A percentile compares a stretch with the other conserved stretches of the same genome.
Evolutionary conservation across 2,329 filamentous ascomycete genomes (phyloP).

Genomic region (Epichloe baconii): DNA sequence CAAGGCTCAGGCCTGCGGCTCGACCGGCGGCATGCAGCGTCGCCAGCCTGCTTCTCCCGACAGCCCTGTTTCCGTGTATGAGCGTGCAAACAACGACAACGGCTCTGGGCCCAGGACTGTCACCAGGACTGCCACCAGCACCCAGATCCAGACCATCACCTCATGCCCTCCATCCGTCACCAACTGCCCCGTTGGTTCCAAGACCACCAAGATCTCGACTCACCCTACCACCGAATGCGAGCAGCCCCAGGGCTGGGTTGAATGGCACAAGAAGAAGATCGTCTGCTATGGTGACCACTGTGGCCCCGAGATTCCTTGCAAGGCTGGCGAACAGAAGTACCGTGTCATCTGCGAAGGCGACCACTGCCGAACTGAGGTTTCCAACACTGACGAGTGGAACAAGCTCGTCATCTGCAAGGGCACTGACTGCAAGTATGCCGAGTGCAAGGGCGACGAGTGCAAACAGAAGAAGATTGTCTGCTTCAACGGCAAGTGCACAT

Average conservation of each 20-base stretch:
- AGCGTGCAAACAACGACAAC: background rate
- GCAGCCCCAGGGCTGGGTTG: slow-evolving; percentile 2
- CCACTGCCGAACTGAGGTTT: slow-evolving; percentile 15
- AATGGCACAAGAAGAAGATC: slow-evolving; percentile 19
- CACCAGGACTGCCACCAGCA: slow-evolving; percentile 16
- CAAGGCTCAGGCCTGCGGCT: slow-evolving; percentile 14
- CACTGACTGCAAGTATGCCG: slow-evolving; percentile 16
- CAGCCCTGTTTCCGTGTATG: slow-evolving; percentile 3
- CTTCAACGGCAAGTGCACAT: slow-evolving; percentile 17
- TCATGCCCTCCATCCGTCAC: slow-evolving; percentile 13
- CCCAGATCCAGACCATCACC: slow-evolving; percentile 17
- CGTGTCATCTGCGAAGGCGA: slow-evolving; percentile 20
- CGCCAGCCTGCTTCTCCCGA: background rate
- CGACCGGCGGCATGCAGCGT: background rate
- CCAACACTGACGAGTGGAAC: slow-evolving; percentile 14
- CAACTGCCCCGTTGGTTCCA: slow-evolving; percentile 13
- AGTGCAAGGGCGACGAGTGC: slow-evolving; percentile 13
- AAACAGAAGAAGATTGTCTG: slow-evolving; percentile 20
- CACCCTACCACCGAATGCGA: slow-evolving; percentile 10
- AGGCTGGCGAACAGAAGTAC: slow-evolving; percentile 13
- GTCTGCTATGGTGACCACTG: slow-evolving; percentile 23
- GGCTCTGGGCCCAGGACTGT: background rate
- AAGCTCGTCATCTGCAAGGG: slow-evolving; percentile 18
- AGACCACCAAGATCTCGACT: slow-evolving; percentile 11
- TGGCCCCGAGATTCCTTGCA: slow-evolving; percentile 15